These are phyloP conservation scores for Penicillium sp. DNA, from an alignment of 2,329 filamentous ascomycete genomes.

Conservation along the genomic window DNA sequence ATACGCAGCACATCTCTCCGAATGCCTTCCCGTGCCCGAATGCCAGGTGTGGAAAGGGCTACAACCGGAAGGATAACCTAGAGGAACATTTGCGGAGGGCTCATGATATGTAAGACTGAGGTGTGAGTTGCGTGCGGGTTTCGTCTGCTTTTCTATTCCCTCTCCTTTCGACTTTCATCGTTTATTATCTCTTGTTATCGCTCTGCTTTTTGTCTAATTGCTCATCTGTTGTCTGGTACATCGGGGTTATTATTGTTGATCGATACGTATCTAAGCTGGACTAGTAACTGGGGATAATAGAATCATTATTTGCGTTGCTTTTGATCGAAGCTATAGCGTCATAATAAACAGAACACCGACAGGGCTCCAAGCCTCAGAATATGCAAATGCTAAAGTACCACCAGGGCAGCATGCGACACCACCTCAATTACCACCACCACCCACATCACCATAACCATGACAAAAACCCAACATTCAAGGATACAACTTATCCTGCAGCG, in stretches of 20 bases:
- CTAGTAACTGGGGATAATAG: background rate
- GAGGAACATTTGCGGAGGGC: background rate
- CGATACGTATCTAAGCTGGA: background rate
- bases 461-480: too few relatives aligned
- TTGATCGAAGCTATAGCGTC: background rate
- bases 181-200: background rate
- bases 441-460: too few relatives aligned
- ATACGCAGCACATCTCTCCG: background rate
- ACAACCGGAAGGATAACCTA: constrained; percentile 2
- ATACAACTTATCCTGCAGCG: constrained; percentile 39
- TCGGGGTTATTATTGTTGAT: background rate
- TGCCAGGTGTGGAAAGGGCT: background rate
- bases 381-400: background rate
- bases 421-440: too few relatives aligned
- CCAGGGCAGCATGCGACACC: background rate
- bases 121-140: background rate
- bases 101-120: background rate
- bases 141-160: background rate
- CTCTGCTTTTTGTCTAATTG: background rate
- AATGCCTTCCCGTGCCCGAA: background rate
- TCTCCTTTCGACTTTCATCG: background rate
- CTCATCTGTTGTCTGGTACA: background rate
- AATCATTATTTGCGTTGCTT: background rate
- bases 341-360: background rate
- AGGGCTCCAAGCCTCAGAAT: background rate